These are phyloP conservation scores for Phanerochaete sordida DNA, from an alignment of 768 basidiomycete genomes.

Conservation along the genomic window DNA sequence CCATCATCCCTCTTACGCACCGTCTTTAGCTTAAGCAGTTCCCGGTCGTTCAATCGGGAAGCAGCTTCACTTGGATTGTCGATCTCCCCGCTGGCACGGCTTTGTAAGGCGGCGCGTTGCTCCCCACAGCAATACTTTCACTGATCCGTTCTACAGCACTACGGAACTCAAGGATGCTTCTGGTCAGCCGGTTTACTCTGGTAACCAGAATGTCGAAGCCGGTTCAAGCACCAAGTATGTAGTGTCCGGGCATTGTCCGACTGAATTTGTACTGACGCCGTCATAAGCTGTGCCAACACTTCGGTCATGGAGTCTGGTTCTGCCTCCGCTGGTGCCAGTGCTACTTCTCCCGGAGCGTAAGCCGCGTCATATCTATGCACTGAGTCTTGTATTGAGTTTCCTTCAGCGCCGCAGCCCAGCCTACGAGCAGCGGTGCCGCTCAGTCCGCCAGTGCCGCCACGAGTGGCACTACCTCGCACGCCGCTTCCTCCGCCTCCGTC, in stretches of 20 bases:
- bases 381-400: not conserved
- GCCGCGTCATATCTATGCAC: not conserved
- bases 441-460: not conserved
- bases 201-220: slow-evolving; percentile 40
- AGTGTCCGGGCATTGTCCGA: not conserved
- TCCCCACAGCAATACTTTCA: too few species aligned
- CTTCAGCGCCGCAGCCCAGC: not conserved
- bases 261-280: not conserved
- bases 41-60: slow-evolving; percentile 39
- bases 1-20: not conserved
- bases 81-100: slow-evolving; percentile 30
- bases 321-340: not conserved
- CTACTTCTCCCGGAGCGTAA: slow-evolving; percentile 5
- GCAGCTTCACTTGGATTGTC: slow-evolving; percentile 50
- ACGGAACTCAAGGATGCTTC: slow-evolving; percentile 54
- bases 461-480: not conserved
- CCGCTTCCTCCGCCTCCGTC: not conserved
- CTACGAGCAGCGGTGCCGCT: not conserved
- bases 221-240: slow-evolving; percentile 26
- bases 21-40: slow-evolving; percentile 51
- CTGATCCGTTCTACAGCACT: slow-evolving; percentile 35
- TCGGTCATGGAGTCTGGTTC: slow-evolving; percentile 15
- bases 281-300: slow-evolving; percentile 24
- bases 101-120: not conserved
- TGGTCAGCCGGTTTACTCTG: slow-evolving; percentile 50